These are phyloP conservation scores for Nigrospora sphaerica DNA, from an alignment of 2,329 filamentous ascomycete genomes.

Conservation along the genomic window DNA sequence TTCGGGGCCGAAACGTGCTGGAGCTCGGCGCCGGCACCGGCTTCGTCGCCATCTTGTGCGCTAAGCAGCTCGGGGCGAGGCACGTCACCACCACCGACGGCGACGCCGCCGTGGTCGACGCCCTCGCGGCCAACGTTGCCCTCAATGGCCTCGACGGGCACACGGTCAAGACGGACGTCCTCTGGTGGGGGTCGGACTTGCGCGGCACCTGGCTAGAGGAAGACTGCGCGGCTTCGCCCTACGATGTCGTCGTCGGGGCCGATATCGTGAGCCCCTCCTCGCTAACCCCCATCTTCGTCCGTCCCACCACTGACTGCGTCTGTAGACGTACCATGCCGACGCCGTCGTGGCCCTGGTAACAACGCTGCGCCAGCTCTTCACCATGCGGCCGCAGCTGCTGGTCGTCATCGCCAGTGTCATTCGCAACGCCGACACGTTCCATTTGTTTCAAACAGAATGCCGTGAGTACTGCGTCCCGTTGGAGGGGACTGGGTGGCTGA, in stretches of 20 bases:
- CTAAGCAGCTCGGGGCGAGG: slow-evolving; percentile 45
- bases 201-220: slow-evolving; percentile 16
- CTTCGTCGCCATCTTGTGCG: slow-evolving; percentile 56
- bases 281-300: too few relatives aligned
- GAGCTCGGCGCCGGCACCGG: slow-evolving; percentile 64
- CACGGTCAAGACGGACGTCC: slow-evolving; percentile 14
- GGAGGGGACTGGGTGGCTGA: neutral
- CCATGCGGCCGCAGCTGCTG: slow-evolving; percentile 44
- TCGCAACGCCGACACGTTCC: slow-evolving; percentile 55
- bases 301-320: neutral
- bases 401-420: slow-evolving; percentile 61
- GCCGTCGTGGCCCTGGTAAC: slow-evolving; percentile 57
- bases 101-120: slow-evolving; percentile 45
- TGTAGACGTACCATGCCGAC: slow-evolving; percentile 62
- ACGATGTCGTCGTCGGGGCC: slow-evolving; percentile 21
- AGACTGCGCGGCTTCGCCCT: slow-evolving; percentile 13
- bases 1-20: slow-evolving; percentile 47
- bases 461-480: slow-evolving; percentile 32
- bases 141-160: slow-evolving; percentile 34
- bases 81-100: slow-evolving; percentile 57
- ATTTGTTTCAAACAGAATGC: slow-evolving; percentile 49
- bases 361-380: slow-evolving; percentile 57
- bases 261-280: slow-evolving; percentile 17
- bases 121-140: slow-evolving; percentile 42
- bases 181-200: slow-evolving; percentile 25